Evolutionary conservation across 2,329 filamentous ascomycete genomes (phyloP).

Genomic region (Epichloe typhina): DNA sequence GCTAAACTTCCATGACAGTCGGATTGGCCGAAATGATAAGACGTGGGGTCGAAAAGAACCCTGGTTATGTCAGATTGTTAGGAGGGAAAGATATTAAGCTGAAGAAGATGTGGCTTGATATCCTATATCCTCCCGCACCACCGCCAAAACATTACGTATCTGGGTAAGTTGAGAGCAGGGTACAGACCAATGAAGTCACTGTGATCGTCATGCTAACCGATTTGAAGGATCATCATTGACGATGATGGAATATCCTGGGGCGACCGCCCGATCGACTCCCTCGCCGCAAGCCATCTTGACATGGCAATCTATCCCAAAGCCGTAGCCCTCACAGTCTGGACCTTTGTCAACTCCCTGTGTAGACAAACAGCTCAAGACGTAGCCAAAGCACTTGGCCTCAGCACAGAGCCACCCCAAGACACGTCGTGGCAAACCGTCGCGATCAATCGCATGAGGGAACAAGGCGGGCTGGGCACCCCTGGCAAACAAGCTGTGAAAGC

Average conservation of each 20-base stretch:
- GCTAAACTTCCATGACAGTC: slow-evolving; percentile 9
- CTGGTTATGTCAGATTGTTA: slow-evolving; percentile 25
- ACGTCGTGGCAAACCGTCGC: slow-evolving; percentile 20
- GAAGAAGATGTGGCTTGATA: slow-evolving; percentile 44
- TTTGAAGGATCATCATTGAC: slow-evolving; percentile 33
- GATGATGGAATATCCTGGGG: slow-evolving; percentile 35
- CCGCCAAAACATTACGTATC: slow-evolving; percentile 46
- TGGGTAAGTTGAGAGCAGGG: slow-evolving; percentile 33
- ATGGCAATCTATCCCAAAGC: slow-evolving; percentile 42
- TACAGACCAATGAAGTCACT: not conserved
- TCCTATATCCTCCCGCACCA: slow-evolving; percentile 44
- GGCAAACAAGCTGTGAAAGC: slow-evolving; percentile 13
- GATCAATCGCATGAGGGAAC: slow-evolving; percentile 16
- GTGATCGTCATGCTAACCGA: slow-evolving; percentile 3
- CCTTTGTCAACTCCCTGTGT: slow-evolving; percentile 34
- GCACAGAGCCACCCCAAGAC: slow-evolving; percentile 13
- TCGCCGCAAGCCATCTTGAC: slow-evolving; percentile 29
- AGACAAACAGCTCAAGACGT: slow-evolving; percentile 31
- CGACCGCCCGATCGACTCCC: slow-evolving; percentile 34
- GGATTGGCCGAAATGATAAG: slow-evolving; percentile 22
- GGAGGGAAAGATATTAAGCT: slow-evolving; percentile 36
- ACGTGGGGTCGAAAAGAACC: slow-evolving; percentile 26
- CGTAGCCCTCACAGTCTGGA: slow-evolving; percentile 36
- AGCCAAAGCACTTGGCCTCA: slow-evolving; percentile 32
- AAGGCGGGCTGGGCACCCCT: slow-evolving; percentile 10